Evolutionary conservation across 1,284 basidiomycete genomes (phyloP).

Genomic region (Stereum hirsutum): DNA sequence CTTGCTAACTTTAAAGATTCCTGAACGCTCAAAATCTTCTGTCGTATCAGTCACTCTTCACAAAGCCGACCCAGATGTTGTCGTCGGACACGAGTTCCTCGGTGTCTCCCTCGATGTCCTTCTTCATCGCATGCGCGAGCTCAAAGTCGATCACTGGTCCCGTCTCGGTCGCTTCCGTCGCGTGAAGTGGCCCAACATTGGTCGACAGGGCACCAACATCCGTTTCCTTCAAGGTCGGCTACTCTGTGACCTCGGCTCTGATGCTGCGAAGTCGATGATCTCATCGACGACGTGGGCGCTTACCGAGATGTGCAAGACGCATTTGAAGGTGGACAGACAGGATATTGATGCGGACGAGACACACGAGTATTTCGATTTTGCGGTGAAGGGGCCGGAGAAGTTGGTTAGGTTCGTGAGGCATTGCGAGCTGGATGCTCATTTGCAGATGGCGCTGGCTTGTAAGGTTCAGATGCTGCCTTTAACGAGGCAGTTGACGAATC

Average conservation of each 20-base stretch:
- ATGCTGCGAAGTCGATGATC: conserved; percentile 94
- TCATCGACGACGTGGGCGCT: conserved; percentile 95
- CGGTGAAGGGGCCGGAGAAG: conserved; percentile 68
- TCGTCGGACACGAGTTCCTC: conserved; percentile 92
- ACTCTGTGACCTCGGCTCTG: conserved; percentile 89
- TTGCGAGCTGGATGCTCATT: conserved; percentile 90
- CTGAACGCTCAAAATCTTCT: background rate
- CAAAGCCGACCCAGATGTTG: conserved; percentile 89
- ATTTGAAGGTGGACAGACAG: conserved; percentile 79
- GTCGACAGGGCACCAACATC: conserved; percentile 80
- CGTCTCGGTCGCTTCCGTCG: conserved; percentile 89
- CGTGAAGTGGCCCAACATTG: conserved; percentile 74
- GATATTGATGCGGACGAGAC: conserved; percentile 97
- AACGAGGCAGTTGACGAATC: conserved; percentile 90
- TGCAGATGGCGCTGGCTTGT: conserved; percentile 90
- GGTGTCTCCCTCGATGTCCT: conserved; percentile 91
- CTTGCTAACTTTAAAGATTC: background rate
- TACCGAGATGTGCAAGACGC: conserved; percentile 92
- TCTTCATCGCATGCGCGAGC: conserved; percentile 85
- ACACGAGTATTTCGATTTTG: conserved; percentile 83
- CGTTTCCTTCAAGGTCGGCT: conserved; percentile 82
- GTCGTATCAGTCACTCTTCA: conserved; percentile 64
- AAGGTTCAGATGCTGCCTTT: conserved; percentile 88
- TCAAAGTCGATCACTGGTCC: conserved; percentile 90
- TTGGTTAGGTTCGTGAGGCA: conserved; percentile 87